Percentiles rank a stretch among this genome's conserved stretches.
These are phyloP conservation scores for Agrostemma githago DNA, from an alignment of 148 eudicot species.

Conservation along the genomic window DNA sequence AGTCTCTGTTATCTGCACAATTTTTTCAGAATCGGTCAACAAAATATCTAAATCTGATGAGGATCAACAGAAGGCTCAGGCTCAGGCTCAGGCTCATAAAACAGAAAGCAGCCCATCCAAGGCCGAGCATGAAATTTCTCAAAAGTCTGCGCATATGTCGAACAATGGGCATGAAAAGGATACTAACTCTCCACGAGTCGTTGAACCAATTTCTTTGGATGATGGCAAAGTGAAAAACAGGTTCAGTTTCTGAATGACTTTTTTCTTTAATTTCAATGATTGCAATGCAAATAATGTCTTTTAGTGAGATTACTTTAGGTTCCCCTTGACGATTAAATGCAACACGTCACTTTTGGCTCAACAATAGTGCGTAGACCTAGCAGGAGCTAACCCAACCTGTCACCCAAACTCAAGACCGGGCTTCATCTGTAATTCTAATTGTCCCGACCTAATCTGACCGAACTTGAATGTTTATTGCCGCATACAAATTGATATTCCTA, in stretches of 20 bases:
- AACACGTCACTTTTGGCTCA: too few relatives aligned
- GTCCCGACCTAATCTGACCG: too few relatives aligned
- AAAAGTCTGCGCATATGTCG: constrained; percentile 25
- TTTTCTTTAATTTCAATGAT: neutral
- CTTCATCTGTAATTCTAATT: too few relatives aligned
- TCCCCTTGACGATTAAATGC: neutral
- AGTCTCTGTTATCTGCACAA: neutral
- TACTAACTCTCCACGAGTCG: constrained; percentile 28
- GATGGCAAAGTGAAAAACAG: constrained; percentile 48
- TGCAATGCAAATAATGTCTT: neutral
- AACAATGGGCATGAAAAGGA: constrained; percentile 39
- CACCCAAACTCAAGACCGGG: too few relatives aligned
- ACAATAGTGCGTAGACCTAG: too few relatives aligned
- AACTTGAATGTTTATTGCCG: too few relatives aligned
- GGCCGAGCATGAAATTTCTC: constrained; percentile 44
- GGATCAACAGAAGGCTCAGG: constrained; percentile 30
- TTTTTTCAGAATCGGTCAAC: constrained; percentile 35
- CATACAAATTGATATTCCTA: too few relatives aligned
- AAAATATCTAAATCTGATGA: constrained; percentile 32
- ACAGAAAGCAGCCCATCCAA: constrained; percentile 23
- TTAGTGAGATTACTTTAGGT: neutral
- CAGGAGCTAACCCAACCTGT: too few relatives aligned
- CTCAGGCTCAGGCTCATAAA: constrained; percentile 30
- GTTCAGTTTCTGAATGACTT: constrained; percentile 26
- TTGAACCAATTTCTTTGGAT: constrained; percentile 26